A percentile compares a stretch with the other conserved stretches of the same genome.
Conservation (phyloP, 139 green algal genomes). For the Deuterostichococcus epilithicus region DNA sequence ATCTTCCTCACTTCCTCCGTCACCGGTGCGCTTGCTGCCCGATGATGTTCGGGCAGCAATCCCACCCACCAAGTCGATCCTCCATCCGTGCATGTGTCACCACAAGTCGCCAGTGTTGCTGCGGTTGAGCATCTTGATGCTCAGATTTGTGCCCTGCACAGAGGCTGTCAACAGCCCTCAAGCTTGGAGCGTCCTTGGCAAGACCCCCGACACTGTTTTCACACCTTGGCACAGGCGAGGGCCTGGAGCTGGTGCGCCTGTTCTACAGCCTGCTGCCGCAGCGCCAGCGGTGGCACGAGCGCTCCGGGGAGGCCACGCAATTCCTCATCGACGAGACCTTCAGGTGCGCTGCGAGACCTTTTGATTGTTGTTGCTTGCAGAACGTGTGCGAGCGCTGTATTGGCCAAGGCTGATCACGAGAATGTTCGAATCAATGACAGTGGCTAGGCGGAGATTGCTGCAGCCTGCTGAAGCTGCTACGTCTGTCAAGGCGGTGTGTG, state of each 20-base stretch:
- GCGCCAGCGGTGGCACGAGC: constrained; percentile 66
- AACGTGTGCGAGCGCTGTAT: background rate
- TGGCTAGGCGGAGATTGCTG: too few species aligned
- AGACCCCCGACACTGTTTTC: too few species aligned
- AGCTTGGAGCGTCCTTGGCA: too few species aligned
- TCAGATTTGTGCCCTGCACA: background rate
- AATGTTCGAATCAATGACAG: too few species aligned
- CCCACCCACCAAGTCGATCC: too few species aligned
- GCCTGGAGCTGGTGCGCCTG: constrained; percentile 76
- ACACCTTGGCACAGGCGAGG: constrained; percentile 30
- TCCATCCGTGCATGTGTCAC: too few species aligned
- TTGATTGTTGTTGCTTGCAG: too few species aligned
- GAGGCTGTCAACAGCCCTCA: too few species aligned
- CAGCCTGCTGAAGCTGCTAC: too few species aligned
- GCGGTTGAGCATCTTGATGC: background rate
- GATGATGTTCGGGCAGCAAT: constrained; percentile 3
- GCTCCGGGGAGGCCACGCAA: constrained; percentile 41
- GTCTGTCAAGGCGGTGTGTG: too few species aligned
- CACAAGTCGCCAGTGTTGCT: too few species aligned
- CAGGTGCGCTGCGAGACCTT: background rate
- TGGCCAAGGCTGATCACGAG: too few species aligned
- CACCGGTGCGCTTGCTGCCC: constrained; percentile 38
- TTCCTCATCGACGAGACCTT: constrained; percentile 94
- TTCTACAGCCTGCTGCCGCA: constrained; percentile 90
- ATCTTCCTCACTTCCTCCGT: constrained; percentile 90